These are phyloP conservation scores for Platanus orientalis DNA, from an alignment of 164 flowering plant species.

Conservation along the genomic window DNA sequence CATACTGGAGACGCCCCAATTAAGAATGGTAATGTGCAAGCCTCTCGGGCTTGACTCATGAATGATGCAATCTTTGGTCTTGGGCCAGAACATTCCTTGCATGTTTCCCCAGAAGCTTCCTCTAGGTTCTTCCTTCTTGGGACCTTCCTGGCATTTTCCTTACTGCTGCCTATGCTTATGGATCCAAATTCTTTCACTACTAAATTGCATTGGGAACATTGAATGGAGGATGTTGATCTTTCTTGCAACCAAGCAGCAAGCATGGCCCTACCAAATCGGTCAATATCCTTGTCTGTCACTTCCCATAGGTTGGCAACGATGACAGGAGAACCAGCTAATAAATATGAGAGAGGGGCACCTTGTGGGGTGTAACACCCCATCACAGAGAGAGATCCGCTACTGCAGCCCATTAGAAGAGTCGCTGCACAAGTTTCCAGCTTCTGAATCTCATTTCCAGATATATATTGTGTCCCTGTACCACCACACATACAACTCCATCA, in stretches of 20 bases:
- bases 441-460: constrained; percentile 64
- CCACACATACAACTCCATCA: constrained; percentile 5
- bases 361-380: constrained; percentile 67
- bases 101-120: constrained; percentile 3
- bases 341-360: constrained; percentile 69
- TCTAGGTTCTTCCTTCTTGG: constrained; percentile 27
- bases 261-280: constrained; percentile 75
- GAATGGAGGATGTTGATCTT: constrained; percentile 29
- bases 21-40: constrained; percentile 68
- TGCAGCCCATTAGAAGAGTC: constrained; percentile 89
- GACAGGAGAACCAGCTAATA: constrained; percentile 86
- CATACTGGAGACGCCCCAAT: constrained; percentile 94
- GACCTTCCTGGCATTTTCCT: constrained; percentile 29
- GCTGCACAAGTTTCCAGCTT: constrained; percentile 80
- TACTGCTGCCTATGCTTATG: constrained; percentile 25
- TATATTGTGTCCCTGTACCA: constrained; percentile 68
- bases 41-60: constrained; percentile 73
- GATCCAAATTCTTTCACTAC: constrained; percentile 38
- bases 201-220: constrained; percentile 26
- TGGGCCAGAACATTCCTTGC: constrained; percentile 23
- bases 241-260: constrained; percentile 74
- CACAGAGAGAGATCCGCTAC: constrained; percentile 71
- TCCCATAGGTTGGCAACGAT: constrained; percentile 92
- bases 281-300: constrained; percentile 94
- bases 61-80: constrained; percentile 69